Percentiles rank a stretch among this genome's conserved stretches.
phyloP scores from a whole-genome alignment of 352 stramenopile species.

The Pythium utonaiense region DNA sequence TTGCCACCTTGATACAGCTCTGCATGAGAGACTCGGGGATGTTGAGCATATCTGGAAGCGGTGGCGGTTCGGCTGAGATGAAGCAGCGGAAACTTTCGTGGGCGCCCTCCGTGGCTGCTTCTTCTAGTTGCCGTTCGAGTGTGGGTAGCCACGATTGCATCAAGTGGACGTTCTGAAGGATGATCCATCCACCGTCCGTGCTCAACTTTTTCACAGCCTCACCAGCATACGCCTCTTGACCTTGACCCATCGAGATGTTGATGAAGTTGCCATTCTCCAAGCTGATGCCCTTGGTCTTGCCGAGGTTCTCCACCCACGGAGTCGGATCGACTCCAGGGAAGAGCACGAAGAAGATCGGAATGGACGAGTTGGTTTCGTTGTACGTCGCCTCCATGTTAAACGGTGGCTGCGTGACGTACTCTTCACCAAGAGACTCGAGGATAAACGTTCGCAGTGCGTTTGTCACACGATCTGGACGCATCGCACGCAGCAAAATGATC shows the following conservation, averaged over 20 bases:
- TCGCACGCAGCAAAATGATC: constrained; percentile 88
- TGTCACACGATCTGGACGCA: constrained; percentile 94
- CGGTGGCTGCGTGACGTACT: constrained; percentile 89
- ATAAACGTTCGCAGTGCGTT: constrained; percentile 92
- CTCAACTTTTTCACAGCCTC: constrained; percentile 89
- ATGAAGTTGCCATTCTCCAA: constrained; percentile 94
- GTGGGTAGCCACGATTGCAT: constrained; percentile 95
- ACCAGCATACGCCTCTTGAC: constrained; percentile 92
- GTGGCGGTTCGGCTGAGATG: constrained; percentile 93
- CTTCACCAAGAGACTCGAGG: constrained; percentile 81
- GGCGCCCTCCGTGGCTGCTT: constrained; percentile 81
- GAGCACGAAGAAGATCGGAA: constrained; percentile 95
- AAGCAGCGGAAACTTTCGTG: constrained; percentile 96
- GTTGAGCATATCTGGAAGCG: constrained; percentile 92
- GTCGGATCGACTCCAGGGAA: constrained; percentile 95
- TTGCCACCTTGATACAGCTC: constrained; percentile 94
- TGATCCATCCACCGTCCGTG: constrained; percentile 93
- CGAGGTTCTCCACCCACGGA: constrained; percentile 93
- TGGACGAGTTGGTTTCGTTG: constrained; percentile 87
- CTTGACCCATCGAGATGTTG: constrained; percentile 93
- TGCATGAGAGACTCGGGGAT: constrained; percentile 96
- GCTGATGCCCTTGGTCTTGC: constrained; percentile 83
- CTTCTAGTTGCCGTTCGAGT: constrained; percentile 91
- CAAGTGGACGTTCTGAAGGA: constrained; percentile 94
- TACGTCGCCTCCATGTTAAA: constrained; percentile 93